Percentiles rank a stretch among this genome's conserved stretches.
These are phyloP conservation scores for Pleurotus pulmonarius DNA, from an alignment of 768 basidiomycete genomes.

Conservation along the genomic window DNA sequence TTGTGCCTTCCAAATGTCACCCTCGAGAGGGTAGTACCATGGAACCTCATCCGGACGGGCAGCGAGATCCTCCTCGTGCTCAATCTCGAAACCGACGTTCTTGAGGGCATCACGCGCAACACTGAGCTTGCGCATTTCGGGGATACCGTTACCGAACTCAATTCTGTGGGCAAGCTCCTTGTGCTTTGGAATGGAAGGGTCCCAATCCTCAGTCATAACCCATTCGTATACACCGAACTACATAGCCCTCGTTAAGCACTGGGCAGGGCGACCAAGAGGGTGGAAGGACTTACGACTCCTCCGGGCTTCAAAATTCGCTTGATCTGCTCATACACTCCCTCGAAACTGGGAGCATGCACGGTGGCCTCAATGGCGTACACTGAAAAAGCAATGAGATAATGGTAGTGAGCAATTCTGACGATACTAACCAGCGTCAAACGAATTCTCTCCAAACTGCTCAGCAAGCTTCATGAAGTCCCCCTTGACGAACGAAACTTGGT, in stretches of 20 bases:
- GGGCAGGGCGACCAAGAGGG: background rate
- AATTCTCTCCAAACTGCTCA: constrained; percentile 89
- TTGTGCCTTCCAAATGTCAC: constrained; percentile 89
- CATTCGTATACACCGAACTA: constrained; percentile 99
- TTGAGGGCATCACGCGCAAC: constrained; percentile 73
- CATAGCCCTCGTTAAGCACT: background rate
- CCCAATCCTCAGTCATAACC: constrained; percentile 97
- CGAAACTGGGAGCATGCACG: constrained; percentile 92
- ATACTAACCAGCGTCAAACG: constrained; percentile 86
- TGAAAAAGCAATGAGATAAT: constrained; percentile 18
- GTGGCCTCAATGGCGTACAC: constrained; percentile 99
- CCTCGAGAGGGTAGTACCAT: constrained; percentile 98
- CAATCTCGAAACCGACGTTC: constrained; percentile 81
- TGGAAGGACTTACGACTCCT: constrained; percentile 67
- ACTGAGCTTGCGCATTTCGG: constrained; percentile 85
- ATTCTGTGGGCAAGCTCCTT: constrained; percentile 88
- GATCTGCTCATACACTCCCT: constrained; percentile 94
- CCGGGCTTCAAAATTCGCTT: constrained; percentile 93
- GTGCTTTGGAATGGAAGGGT: constrained; percentile 80
- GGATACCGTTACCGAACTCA: constrained; percentile 95
- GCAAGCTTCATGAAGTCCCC: constrained; percentile 96
- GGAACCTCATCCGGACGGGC: constrained; percentile 71
- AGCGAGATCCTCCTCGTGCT: constrained; percentile 93
- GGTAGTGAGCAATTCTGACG: background rate
- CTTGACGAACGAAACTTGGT: constrained; percentile 79